phyloP scores from a whole-genome alignment of 352 stramenopile genomes.

The Plasmopara halstedii region DNA sequence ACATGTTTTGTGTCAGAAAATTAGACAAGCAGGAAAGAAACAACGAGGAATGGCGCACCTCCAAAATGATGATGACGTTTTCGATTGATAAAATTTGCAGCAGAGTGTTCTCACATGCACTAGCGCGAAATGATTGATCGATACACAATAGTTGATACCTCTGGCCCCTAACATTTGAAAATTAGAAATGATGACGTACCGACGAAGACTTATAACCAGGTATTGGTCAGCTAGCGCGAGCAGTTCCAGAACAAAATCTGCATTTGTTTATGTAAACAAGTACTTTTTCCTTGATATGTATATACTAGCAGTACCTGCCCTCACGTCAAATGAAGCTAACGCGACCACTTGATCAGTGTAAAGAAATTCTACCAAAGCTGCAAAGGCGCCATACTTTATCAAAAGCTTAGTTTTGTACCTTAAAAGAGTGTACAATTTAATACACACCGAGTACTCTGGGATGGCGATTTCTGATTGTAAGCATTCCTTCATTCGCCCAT shows the following conservation, averaged over 20 bases:
- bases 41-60: slow-evolving; percentile 21
- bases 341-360: slow-evolving; percentile 78
- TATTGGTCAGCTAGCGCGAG: slow-evolving; percentile 83
- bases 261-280: not conserved
- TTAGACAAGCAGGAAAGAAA: not conserved
- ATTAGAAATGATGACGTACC: slow-evolving; percentile 13
- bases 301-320: slow-evolving; percentile 24
- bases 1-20: not conserved
- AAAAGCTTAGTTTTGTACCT: slow-evolving; percentile 5
- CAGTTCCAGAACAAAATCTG: slow-evolving; percentile 79
- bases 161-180: not conserved
- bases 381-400: slow-evolving; percentile 64
- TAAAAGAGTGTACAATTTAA: not conserved
- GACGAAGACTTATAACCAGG: slow-evolving; percentile 51
- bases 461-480: slow-evolving; percentile 59
- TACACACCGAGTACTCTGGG: slow-evolving; percentile 60
- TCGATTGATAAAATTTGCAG: slow-evolving; percentile 56
- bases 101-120: slow-evolving; percentile 67
- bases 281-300: not conserved
- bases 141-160: not conserved
- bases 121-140: slow-evolving; percentile 9
- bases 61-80: slow-evolving; percentile 71
- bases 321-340: slow-evolving; percentile 27
- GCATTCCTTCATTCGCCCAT: slow-evolving; percentile 79
- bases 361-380: slow-evolving; percentile 81